Conservation (phyloP, 352 stramenopile species). For the Pythium periplocum region DNA sequence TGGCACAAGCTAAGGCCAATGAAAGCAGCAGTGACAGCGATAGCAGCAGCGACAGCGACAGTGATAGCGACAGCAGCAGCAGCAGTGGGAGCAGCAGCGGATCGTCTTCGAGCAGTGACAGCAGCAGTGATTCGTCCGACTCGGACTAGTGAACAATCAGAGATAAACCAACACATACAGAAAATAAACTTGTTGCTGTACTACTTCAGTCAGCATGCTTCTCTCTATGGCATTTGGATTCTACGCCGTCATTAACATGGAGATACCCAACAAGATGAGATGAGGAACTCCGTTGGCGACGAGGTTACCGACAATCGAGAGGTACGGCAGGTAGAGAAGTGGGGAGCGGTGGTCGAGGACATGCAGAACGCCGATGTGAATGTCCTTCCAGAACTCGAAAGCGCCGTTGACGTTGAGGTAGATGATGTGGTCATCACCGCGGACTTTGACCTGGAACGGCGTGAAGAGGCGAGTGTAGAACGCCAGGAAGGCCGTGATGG, state of each 20-base stretch:
- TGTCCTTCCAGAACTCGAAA: slow-evolving; percentile 84
- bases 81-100: slow-evolving; percentile 22
- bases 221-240: too few species aligned
- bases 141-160: slow-evolving; percentile 15
- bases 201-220: too few species aligned
- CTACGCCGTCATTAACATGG: slow-evolving; percentile 34
- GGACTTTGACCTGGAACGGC: slow-evolving; percentile 63
- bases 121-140: slow-evolving; percentile 26
- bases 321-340: slow-evolving; percentile 64
- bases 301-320: slow-evolving; percentile 57
- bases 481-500: slow-evolving; percentile 59
- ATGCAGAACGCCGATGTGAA: slow-evolving; percentile 66
- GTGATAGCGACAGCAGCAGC: slow-evolving; percentile 34
- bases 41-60: slow-evolving; percentile 30
- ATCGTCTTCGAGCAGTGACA: slow-evolving; percentile 27
- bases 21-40: slow-evolving; percentile 20
- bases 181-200: too few species aligned
- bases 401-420: slow-evolving; percentile 81
- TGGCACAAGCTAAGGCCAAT: slow-evolving; percentile 51
- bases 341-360: slow-evolving; percentile 67
- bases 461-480: slow-evolving; percentile 48
- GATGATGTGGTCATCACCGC: slow-evolving; percentile 57
- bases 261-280: slow-evolving; percentile 54
- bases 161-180: too few species aligned
- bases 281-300: slow-evolving; percentile 68